Base-by-base conservation (phyloP, 257 asterid species). In the Solanum habrochaites region DNA sequence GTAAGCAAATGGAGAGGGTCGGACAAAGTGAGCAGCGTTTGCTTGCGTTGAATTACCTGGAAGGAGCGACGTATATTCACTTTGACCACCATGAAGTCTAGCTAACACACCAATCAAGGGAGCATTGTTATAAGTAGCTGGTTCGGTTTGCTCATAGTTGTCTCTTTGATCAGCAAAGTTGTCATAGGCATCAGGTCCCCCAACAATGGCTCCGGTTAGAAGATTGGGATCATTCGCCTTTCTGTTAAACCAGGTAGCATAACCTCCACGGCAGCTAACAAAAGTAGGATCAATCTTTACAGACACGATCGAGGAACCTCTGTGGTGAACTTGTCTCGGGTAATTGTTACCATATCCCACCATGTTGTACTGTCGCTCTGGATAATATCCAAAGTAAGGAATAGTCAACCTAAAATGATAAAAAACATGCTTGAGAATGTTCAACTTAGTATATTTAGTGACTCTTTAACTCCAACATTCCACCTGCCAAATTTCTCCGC, bases 311-410 rank as follows among this genome's bases (percentile, higher is more conserved):
- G 99, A 97, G 13, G 99, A 94, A 77, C 91, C 99, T 90, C 99
- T 91, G 88, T 97, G 99, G 92, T 97, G 99, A 86, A 97, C 99
- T 92, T 97, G 96, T 86, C 83, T 89, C 1, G 99, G 99, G 86
- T 86, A 97, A 29, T 93, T 97, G 95, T 86, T 95, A 47, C 99
- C 99, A 37, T 97, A 97, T 58, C 99, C 99, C 20, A 97, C 99
- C 99, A 97, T 94, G 94, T 96, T n/a, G n/a, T 96, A 90, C 99
- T 42, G 99, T 96, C 64, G 98, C 99, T 60, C 99, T 37, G 99
- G 99, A 86, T 97, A 96, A 91, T 97, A 98, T 82, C 99, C 99
- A n/a, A 25, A 97, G 96, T 78, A 97, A n/a, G n/a, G 92, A n/a
- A 92, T 97, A 97, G 83, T 97, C 99, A 87, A 96, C 99, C 99